Evolutionary conservation across 2,329 filamentous ascomycete species (phyloP).

Genomic region (Aureobasidium leucospermi): DNA sequence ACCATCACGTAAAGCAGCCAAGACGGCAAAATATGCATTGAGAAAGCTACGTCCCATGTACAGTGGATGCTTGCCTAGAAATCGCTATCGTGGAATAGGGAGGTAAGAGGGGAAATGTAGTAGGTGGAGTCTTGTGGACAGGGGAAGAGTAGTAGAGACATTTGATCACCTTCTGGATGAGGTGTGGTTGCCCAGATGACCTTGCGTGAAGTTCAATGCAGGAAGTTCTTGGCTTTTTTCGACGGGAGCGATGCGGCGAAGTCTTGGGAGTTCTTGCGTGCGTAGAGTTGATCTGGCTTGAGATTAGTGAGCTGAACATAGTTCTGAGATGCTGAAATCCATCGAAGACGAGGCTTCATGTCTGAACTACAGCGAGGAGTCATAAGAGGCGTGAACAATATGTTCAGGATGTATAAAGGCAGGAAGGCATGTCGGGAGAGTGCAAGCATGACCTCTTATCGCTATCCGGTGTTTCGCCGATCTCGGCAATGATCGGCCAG

Average conservation of each 20-base stretch:
- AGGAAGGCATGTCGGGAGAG: too few species aligned
- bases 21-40: not conserved
- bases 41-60: not conserved
- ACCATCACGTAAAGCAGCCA: not conserved
- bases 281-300: not conserved
- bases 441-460: not conserved
- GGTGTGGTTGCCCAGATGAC: constrained; percentile 2
- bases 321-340: too few species aligned
- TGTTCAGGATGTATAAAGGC: not conserved
- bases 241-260: not conserved
- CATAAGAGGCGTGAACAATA: not conserved
- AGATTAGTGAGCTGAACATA: not conserved
- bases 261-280: too few species aligned
- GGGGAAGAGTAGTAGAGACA: not conserved
- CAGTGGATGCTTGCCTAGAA: not conserved
- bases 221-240: not conserved
- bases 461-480: not conserved
- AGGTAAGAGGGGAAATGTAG: not conserved
- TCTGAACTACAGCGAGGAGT: too few species aligned
- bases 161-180: not conserved
- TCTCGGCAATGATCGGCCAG: constrained; percentile 2
- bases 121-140: not conserved
- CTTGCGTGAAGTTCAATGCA: not conserved
- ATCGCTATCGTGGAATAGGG: not conserved
- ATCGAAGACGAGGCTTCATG: too few species aligned